These are phyloP conservation scores for Fusarium robinianum DNA, from an alignment of 2,329 filamentous ascomycete genomes.

Conservation along the genomic window DNA sequence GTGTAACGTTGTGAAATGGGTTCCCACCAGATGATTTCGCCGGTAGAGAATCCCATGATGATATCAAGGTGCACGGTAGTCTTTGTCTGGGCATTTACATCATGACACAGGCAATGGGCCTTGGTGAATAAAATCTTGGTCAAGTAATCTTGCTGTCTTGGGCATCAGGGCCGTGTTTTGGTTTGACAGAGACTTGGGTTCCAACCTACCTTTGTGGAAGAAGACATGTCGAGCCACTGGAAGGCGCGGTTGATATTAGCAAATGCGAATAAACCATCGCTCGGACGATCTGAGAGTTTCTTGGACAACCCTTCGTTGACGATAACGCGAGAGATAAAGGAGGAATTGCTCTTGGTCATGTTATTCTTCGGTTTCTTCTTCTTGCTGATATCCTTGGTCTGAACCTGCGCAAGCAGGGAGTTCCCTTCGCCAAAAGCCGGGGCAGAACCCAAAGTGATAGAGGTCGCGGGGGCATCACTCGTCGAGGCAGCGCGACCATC, in stretches of 20 bases:
- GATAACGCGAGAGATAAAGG: conserved; percentile 96
- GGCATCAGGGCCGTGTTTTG: conserved; percentile 34
- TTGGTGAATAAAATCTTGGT: conserved; percentile 98
- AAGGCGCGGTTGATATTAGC: conserved; percentile 95
- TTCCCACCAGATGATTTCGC: conserved; percentile 98
- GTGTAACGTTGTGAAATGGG: conserved; percentile 95
- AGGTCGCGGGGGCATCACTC: conserved; percentile 53
- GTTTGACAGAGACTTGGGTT: too few species aligned
- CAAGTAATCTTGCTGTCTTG: conserved; percentile 75
- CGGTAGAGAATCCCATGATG: conserved; percentile 93
- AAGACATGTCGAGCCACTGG: conserved; percentile 92
- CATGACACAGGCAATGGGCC: conserved; percentile 92
- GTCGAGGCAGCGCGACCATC: conserved; percentile 58
- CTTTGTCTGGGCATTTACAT: conserved; percentile 85
- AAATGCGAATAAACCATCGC: conserved; percentile 85
- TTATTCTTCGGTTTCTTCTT: conserved; percentile 95
- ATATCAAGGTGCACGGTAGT: conserved; percentile 81
- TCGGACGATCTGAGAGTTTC: conserved; percentile 75
- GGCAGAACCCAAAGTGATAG: conserved; percentile 49
- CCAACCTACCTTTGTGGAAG: conserved; percentile 63
- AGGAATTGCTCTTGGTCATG: conserved; percentile 97
- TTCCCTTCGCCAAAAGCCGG: conserved; percentile 89
- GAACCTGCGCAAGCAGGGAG: conserved; percentile 65
- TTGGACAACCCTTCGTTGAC: conserved; percentile 81
- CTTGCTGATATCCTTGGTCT: conserved; percentile 76